Evolutionary conservation across 306 rosid genomes (phyloP).

Genomic region (Trichosanthes cucumerina): DNA sequence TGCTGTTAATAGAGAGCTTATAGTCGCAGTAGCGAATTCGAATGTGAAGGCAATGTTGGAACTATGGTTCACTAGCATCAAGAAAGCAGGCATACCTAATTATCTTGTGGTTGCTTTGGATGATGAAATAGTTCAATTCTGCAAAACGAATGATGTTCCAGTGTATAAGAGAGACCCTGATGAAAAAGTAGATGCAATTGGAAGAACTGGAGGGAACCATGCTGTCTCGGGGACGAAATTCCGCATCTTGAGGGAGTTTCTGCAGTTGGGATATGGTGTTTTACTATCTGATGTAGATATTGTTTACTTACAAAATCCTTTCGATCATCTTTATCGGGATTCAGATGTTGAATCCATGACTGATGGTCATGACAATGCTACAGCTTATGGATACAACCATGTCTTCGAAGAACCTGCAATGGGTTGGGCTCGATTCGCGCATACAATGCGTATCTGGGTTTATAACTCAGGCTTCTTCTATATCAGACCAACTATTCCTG

Average conservation of each 20-base stretch:
- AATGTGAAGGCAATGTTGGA: constrained; percentile 82
- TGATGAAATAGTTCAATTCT: constrained; percentile 37
- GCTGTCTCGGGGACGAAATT: constrained; percentile 76
- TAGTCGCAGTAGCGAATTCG: constrained; percentile 80
- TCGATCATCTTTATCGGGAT: constrained; percentile 55
- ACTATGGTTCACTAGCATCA: constrained; percentile 69
- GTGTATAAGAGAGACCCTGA: constrained; percentile 73
- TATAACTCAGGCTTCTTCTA: constrained; percentile 91
- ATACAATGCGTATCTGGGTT: constrained; percentile 94
- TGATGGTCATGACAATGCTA: constrained; percentile 73
- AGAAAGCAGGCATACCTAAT: constrained; percentile 61
- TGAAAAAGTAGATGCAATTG: constrained; percentile 46
- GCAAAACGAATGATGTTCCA: constrained; percentile 56
- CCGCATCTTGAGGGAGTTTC: constrained; percentile 73
- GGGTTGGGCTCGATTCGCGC: constrained; percentile 95
- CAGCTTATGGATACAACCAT: constrained; percentile 72
- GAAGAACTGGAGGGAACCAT: constrained; percentile 61
- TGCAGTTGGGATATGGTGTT: constrained; percentile 81
- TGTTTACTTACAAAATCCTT: constrained; percentile 86
- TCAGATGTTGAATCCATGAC: constrained; percentile 92
- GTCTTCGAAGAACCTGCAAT: constrained; percentile 70
- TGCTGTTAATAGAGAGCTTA: constrained; percentile 54
- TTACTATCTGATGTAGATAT: constrained; percentile 91
- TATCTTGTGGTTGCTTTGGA: constrained; percentile 85
- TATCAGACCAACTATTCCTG: constrained; percentile 78